phyloP scores from a whole-genome alignment of 495 filamentous ascomycete genomes.

The Lasiosphaeria hispida region DNA sequence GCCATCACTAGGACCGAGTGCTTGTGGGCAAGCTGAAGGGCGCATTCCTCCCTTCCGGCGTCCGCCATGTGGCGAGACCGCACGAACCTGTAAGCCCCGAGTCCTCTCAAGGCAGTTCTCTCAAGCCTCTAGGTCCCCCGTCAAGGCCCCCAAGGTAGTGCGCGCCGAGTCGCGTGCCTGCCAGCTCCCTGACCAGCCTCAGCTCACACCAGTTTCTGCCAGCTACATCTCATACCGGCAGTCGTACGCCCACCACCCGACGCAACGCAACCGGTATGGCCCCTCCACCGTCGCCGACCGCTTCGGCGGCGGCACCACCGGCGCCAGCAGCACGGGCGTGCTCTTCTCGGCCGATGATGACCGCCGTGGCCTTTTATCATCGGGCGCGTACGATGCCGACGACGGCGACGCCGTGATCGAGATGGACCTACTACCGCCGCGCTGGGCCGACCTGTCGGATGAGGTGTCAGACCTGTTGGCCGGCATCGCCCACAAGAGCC shows the following conservation, averaged over 20 bases:
- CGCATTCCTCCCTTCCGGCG: conserved; percentile 40
- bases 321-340: conserved; percentile 31
- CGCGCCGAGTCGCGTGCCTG: not conserved
- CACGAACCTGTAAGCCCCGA: conserved; percentile 84
- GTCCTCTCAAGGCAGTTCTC: too few species aligned
- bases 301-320: conserved; percentile 54
- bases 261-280: conserved; percentile 74
- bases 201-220: not conserved
- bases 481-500: conserved; percentile 76
- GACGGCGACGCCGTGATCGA: conserved; percentile 92
- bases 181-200: not conserved
- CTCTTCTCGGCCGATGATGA: conserved; percentile 56
- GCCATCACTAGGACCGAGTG: conserved; percentile 6
- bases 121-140: too few species aligned
- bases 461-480: conserved; percentile 83
- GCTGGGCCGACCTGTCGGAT: conserved; percentile 93
- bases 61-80: conserved; percentile 94
- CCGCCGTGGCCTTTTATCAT: conserved; percentile 81
- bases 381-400: conserved; percentile 74
- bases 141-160: too few species aligned
- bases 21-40: conserved; percentile 34
- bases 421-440: conserved; percentile 93
- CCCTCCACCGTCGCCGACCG: conserved; percentile 61
- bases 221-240: conserved; percentile 99
- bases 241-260: conserved; percentile 92